Base-by-base conservation (phyloP, 129 eudicot genomes). In the Oenanthe sinensis region DNA sequence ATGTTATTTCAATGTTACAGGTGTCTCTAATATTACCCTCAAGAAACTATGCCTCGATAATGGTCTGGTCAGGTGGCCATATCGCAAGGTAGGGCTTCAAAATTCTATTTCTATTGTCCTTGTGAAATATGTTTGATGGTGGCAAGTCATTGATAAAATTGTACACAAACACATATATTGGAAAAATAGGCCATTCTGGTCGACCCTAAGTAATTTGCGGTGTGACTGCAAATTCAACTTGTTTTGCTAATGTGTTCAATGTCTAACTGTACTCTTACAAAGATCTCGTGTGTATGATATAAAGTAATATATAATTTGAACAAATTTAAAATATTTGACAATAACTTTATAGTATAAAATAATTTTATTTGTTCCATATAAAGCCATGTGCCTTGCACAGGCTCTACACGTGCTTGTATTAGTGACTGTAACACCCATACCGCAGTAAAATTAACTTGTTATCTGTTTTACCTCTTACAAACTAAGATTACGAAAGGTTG, bases 31-130 rank as follows among this genome's bases (percentile, higher is more conserved):
- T 13, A 77, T 67, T 77, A 82, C 52, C 49, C 37, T 87, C 24
- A 87, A 87, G 78, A 82, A 81, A 60, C 49, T 87, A 24, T 87
- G 90, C 80, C 75, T 81, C 75, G 90, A 87, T 9, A 84, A 87
- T 68, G 90, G 90, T 52, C 90, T 87, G 14, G 84, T 81, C 52
- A 79, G 87, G 72, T 87, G 90, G 90, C 90, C 90, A 42, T 81
- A 87, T 39, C 84, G 90, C 17, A 84, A 87, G 84, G 87, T 84
- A 77, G 72, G 77, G 12, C 26, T 47, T 75, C 26, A 33, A 4
- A 46, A 28, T 48, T 49, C 13, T 30, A 15, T 9, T 11, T 0
- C 7, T 22, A 10, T 33, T 37, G 12, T 19, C 44, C 52, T 12
- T 55, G 4, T 49, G 4, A 49, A 49, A 49, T 0, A 49, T 49